A percentile compares a stretch with the other conserved stretches of the same genome.
Conservation (phyloP, 2,329 filamentous ascomycete genomes). For the Penicillium sp. region DNA sequence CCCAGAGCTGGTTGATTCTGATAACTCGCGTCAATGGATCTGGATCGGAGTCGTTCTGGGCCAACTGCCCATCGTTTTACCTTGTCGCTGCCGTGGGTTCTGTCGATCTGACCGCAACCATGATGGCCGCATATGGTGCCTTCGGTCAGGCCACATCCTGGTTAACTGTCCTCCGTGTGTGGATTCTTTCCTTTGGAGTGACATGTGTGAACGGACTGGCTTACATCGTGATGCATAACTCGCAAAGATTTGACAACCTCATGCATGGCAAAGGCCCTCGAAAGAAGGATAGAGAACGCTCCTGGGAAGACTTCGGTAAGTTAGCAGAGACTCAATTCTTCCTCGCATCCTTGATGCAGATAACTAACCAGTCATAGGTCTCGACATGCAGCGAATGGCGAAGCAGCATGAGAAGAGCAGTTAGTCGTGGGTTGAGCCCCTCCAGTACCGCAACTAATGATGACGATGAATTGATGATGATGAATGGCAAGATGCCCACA, state of each 20-base stretch:
- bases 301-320: conserved; percentile 86
- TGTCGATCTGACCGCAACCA: conserved; percentile 79
- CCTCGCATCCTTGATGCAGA: neutral
- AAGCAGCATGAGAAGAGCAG: conserved; percentile 88
- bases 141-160: conserved; percentile 68
- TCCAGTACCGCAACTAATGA: neutral
- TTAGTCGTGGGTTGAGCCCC: conserved; percentile 46
- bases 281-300: conserved; percentile 75
- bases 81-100: conserved; percentile 73
- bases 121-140: conserved; percentile 84
- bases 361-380: conserved; percentile 63
- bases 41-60: conserved; percentile 70
- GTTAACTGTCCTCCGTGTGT: conserved; percentile 81
- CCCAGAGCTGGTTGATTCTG: conserved; percentile 96
- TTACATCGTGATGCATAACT: conserved; percentile 81
- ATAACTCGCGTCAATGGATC: conserved; percentile 84
- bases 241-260: conserved; percentile 79
- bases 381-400: conserved; percentile 84
- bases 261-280: conserved; percentile 88
- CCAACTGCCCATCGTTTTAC: conserved; percentile 83
- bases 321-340: conserved; percentile 26
- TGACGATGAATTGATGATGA: neutral
- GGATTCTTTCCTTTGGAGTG: conserved; percentile 87
- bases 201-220: conserved; percentile 72
- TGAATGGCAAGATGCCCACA: neutral